phyloP scores from a whole-genome alignment of 305 asterid species.

The Ilex paraguariensis region DNA sequence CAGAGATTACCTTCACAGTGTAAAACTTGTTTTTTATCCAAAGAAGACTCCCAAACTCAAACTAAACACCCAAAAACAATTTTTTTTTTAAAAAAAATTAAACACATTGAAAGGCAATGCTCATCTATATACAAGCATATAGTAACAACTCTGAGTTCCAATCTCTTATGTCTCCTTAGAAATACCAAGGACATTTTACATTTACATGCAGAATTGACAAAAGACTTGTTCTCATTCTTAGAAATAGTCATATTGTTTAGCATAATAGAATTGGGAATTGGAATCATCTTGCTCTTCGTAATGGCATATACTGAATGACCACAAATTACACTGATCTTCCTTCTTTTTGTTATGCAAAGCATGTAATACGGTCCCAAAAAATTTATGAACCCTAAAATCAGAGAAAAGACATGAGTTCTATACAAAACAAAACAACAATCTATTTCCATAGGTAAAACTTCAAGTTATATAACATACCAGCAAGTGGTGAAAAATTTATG shows the following conservation, averaged over 20 bases:
- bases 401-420: slow-evolving; percentile 15
- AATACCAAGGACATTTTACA: slow-evolving; percentile 39
- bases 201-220: slow-evolving; percentile 71
- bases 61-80: slow-evolving; percentile 17
- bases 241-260: slow-evolving; percentile 50
- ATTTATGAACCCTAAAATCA: slow-evolving; percentile 64
- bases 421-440: no score
- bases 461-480: slow-evolving; percentile 47
- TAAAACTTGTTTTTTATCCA: no score
- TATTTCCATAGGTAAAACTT: not conserved
- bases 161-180: slow-evolving; percentile 26
- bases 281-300: slow-evolving; percentile 73
- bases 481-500: slow-evolving; percentile 69
- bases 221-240: slow-evolving; percentile 42
- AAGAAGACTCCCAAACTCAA: not conserved
- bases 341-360: no score
- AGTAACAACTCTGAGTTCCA: slow-evolving; percentile 31
- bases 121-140: slow-evolving; percentile 26
- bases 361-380: slow-evolving; percentile 43
- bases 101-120: slow-evolving; percentile 21
- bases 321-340: no score
- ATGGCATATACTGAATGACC: slow-evolving; percentile 25
- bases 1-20: no score
- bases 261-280: slow-evolving; percentile 54
- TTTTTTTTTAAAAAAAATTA: slow-evolving; percentile 3